phyloP scores from a whole-genome alignment of 129 eudicot species.

The Chrysanthemum seticuspe region DNA sequence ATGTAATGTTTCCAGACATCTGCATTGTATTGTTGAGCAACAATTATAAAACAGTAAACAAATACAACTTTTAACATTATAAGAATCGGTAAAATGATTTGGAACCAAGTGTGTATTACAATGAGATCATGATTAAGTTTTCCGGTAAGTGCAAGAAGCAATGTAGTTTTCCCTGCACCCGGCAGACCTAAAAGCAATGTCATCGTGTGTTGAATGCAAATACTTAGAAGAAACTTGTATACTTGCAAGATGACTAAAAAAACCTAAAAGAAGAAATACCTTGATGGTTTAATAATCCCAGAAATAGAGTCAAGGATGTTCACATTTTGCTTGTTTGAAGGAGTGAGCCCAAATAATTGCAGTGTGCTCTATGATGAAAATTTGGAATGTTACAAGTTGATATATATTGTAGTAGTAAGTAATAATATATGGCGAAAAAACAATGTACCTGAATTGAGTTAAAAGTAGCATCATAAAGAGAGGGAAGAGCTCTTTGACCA shows the following conservation, averaged over 20 bases:
- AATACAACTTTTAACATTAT: neutral
- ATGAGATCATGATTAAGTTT: constrained; percentile 38
- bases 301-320: constrained; percentile 22
- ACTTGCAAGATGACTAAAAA: neutral
- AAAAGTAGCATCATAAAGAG: constrained; percentile 27
- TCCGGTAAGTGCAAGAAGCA: constrained; percentile 49
- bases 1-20: constrained; percentile 42
- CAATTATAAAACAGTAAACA: neutral
- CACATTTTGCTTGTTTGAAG: constrained; percentile 23
- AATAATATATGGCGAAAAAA: neutral
- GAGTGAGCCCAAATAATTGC: constrained; percentile 9
- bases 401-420: neutral
- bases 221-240: neutral
- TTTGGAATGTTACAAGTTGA: neutral
- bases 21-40: constrained; percentile 1
- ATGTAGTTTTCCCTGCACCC: constrained; percentile 53
- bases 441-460: constrained; percentile 34
- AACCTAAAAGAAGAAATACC: constrained; percentile 7
- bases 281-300: constrained; percentile 23
- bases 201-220: constrained; percentile 31
- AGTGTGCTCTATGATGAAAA: constrained; percentile 4
- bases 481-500: constrained; percentile 41
- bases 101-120: constrained; percentile 10
- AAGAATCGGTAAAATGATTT: neutral
- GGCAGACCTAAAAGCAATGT: constrained; percentile 58